These are phyloP conservation scores for Allium fistulosum DNA, from an alignment of 106 monocot species.

Conservation along the genomic window DNA sequence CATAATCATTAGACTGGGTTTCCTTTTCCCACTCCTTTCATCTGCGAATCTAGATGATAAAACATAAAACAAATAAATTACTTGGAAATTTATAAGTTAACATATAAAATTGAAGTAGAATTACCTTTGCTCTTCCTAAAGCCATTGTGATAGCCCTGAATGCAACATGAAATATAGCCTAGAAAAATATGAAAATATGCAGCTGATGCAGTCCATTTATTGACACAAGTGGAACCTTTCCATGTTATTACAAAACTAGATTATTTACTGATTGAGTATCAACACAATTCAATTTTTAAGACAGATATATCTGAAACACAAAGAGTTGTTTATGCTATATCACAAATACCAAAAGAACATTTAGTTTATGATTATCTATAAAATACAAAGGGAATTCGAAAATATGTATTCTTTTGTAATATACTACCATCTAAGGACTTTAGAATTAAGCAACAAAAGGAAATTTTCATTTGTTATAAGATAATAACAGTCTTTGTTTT, in stretches of 20 bases:
- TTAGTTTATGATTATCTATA: neutral
- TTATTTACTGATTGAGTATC: too few relatives aligned
- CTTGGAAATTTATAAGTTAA: neutral
- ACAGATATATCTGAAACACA: neutral
- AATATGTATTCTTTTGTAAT: too few relatives aligned
- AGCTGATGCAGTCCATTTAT: slow-evolving; percentile 45
- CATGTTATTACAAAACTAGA: slow-evolving; percentile 14
- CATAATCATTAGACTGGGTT: slow-evolving; percentile 23
- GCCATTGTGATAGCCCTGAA: slow-evolving; percentile 49
- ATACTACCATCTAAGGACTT: too few relatives aligned
- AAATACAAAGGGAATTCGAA: too few relatives aligned
- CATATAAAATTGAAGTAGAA: neutral
- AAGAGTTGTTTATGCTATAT: neutral
- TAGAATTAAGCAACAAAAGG: too few relatives aligned
- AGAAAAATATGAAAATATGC: slow-evolving; percentile 65
- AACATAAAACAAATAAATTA: neutral
- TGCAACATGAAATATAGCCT: slow-evolving; percentile 49
- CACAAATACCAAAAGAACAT: neutral
- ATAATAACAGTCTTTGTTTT: too few relatives aligned
- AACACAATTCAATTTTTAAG: neutral
- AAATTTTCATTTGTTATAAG: too few relatives aligned
- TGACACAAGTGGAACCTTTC: slow-evolving; percentile 50
- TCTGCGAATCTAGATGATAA: slow-evolving; percentile 27
- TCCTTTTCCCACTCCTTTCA: slow-evolving; percentile 61
- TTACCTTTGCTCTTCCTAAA: slow-evolving; percentile 54